These are phyloP conservation scores for Waitea zeae DNA, from an alignment of 1,284 basidiomycete species.

Conservation along the genomic window DNA sequence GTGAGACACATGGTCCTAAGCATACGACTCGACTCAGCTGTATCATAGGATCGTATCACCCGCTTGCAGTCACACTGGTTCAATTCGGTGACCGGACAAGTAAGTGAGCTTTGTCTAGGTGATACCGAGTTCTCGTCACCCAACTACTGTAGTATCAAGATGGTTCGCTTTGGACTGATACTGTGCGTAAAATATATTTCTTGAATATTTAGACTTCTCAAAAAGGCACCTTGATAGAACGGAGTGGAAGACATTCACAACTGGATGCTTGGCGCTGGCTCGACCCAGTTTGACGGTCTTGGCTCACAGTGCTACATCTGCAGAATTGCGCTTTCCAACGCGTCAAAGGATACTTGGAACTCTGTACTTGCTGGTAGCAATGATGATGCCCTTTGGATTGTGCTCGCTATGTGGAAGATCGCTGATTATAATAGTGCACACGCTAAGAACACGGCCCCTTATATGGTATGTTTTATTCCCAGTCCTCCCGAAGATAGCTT, in stretches of 20 bases:
- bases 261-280: slow-evolving; percentile 26
- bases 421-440: slow-evolving; percentile 24
- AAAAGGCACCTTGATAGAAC: slow-evolving; percentile 19
- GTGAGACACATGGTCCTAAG: background rate
- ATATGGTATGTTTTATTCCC: background rate
- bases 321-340: slow-evolving; percentile 14
- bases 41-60: background rate
- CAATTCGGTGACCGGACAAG: background rate
- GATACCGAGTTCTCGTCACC: slow-evolving; percentile 12
- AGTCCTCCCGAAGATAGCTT: background rate
- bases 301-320: slow-evolving; percentile 26
- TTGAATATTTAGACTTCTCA: background rate
- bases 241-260: slow-evolving; percentile 36
- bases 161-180: slow-evolving; percentile 32
- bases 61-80: background rate
- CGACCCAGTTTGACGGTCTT: slow-evolving; percentile 18
- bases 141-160: slow-evolving; percentile 24
- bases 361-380: slow-evolving; percentile 24
- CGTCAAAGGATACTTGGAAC: slow-evolving; percentile 20
- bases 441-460: background rate
- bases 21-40: background rate
- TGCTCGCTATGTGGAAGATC: slow-evolving; percentile 34
- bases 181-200: slow-evolving; percentile 14
- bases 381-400: slow-evolving; percentile 33
- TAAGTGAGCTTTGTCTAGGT: background rate